Base-by-base conservation (phyloP, 2,329 filamentous ascomycete genomes). In the Pestalotiopsis sp. region DNA sequence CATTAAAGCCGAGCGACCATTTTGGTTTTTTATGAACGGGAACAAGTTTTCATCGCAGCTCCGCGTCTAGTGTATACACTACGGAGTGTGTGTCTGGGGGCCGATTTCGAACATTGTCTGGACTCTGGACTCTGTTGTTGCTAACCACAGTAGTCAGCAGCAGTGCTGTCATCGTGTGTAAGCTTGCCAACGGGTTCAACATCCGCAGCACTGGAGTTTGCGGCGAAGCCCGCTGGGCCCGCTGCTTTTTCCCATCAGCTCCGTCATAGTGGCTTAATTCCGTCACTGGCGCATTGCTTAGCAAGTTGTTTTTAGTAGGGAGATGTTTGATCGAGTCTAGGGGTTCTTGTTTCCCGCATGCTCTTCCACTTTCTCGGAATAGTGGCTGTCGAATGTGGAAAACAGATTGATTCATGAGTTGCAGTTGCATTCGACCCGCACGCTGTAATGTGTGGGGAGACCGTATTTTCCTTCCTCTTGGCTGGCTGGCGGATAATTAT, bases 191-290 rank as follows among this genome's bases (percentile, higher is more conserved):
- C 36, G 59, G 45, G 45, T n/a, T 62, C 27, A 39, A 39, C 59
- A 62, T 23, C 61, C 39, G 23, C 9, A 49, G n/a, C 39, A n/a
- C 45, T 39, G 38, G 61, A 13, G 38, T 25, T 4, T 25, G 41
- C 61, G 61, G 61, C 61, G 61, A 49, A 49, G 61, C 61, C 61
- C 61, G 61, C 36, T 64, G 61, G n/a, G 20, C 38, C 38, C n/a
- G 23, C 41, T n/a, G 27, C 39, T 64, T 3, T 63, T 36, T n/a
- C 17, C 57, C 38, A 49, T 49, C 61, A 64, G 61, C 61, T 64
- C 61, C 39, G 39, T 64, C 61, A 64, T 49, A 23, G 61, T 45
- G 61, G 61, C 61, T 64, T 45, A 39, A 27, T 36, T 27, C 57
- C 27, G 57, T 59, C 45, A n/a, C 17, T 52, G 17, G 45, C 45